Conservation (phyloP, 78 protist genomes). For the Blattamonas nauphoetae region DNA sequence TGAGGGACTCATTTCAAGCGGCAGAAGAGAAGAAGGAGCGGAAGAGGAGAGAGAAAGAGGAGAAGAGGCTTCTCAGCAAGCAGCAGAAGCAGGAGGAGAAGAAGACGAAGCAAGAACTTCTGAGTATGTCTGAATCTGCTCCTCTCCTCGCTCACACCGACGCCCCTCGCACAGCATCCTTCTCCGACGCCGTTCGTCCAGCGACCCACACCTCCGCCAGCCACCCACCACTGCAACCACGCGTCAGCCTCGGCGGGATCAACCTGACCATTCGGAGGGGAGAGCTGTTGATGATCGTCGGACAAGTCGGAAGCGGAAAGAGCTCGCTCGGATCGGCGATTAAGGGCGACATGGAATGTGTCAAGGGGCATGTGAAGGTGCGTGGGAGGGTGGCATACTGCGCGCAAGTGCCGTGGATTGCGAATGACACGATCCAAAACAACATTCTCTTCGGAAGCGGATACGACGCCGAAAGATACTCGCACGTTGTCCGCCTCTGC, state of each 20-base stretch:
- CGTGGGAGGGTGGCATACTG: background rate
- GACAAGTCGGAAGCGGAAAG: slow-evolving; percentile 78
- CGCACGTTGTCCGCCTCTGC: background rate
- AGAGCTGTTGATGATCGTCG: slow-evolving; percentile 48
- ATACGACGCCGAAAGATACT: background rate
- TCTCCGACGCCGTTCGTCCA: background rate
- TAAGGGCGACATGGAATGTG: slow-evolving; percentile 52
- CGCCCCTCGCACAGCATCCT: background rate
- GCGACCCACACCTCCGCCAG: background rate
- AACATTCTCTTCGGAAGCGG: slow-evolving; percentile 20
- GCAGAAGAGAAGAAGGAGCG: no score
- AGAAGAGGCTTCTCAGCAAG: no score
- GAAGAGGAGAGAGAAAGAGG: no score
- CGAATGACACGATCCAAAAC: background rate
- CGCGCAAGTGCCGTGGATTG: slow-evolving; percentile 24
- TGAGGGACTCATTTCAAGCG: no score
- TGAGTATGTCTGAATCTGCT: background rate
- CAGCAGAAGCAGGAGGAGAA: no score
- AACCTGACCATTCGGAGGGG: background rate
- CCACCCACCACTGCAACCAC: background rate
- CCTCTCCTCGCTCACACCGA: background rate
- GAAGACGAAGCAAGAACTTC: no score
- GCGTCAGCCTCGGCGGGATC: background rate
- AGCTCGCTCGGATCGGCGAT: slow-evolving; percentile 49
- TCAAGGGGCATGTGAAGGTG: background rate